Conservation (phyloP, 2,329 filamentous ascomycete species). For the Neonectria ditissima region DNA sequence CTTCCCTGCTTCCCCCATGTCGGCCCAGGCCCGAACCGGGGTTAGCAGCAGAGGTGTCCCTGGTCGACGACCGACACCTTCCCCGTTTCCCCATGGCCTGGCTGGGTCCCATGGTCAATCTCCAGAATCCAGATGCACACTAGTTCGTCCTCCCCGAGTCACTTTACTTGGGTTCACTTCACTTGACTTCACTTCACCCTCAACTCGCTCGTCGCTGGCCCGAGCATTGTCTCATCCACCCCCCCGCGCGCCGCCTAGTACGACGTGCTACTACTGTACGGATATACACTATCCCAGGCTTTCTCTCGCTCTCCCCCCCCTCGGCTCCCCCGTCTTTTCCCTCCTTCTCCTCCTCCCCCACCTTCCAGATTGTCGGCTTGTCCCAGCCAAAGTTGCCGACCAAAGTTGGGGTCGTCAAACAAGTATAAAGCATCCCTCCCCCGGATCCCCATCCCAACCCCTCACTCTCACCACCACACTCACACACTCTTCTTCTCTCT, state of each 20-base stretch:
- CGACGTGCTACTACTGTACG: neutral
- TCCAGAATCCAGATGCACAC: neutral
- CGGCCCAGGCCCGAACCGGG: slow-evolving; percentile 16
- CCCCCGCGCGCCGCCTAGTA: neutral
- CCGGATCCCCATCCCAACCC: slow-evolving; percentile 15
- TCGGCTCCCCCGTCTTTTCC: slow-evolving; percentile 2
- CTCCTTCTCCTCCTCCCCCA: slow-evolving; percentile 5
- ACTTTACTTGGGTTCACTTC: too few species aligned
- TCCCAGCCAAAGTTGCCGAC: slow-evolving; percentile 14
- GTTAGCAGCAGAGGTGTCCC: slow-evolving; percentile 5
- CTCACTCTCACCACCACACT: slow-evolving; percentile 16
- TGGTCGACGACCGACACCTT: neutral
- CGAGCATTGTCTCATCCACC: neutral
- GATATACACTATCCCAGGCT: neutral
- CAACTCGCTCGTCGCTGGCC: neutral
- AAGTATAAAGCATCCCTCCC: slow-evolving; percentile 20
- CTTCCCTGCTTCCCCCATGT: slow-evolving; percentile 3
- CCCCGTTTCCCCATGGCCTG: neutral
- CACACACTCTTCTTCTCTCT: slow-evolving; percentile 13
- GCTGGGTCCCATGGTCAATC: neutral
- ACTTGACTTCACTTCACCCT: too few species aligned
- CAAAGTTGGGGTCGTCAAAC: slow-evolving; percentile 21
- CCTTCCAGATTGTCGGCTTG: slow-evolving; percentile 7
- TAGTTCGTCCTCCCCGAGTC: neutral
- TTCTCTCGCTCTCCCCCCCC: neutral